phyloP scores from a whole-genome alignment of 192 early-diverging fungal species.

The Dissophora ornata region DNA sequence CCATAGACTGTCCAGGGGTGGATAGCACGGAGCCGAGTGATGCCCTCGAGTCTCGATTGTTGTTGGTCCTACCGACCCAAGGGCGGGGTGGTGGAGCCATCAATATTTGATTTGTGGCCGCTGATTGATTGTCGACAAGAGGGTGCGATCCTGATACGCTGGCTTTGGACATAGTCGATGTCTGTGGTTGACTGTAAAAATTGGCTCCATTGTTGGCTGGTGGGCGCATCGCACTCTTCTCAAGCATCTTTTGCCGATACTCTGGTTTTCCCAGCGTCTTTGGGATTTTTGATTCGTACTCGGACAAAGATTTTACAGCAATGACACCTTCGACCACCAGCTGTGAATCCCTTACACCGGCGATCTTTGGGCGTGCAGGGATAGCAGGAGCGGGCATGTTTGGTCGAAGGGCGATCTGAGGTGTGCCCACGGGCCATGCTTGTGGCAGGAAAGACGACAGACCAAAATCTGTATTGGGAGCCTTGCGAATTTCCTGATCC shows the following conservation, averaged over 20 bases:
- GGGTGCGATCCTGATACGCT: slow-evolving; percentile 35
- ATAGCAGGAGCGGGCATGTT: slow-evolving; percentile 4
- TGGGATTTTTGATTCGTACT: slow-evolving; percentile 50
- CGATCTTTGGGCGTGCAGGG: no score
- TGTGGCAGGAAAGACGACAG: slow-evolving; percentile 23
- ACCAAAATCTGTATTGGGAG: slow-evolving; percentile 50
- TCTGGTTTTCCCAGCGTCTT: slow-evolving; percentile 51
- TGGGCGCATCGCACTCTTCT: slow-evolving; percentile 48
- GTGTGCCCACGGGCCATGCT: slow-evolving; percentile 47
- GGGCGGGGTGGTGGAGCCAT: slow-evolving; percentile 35
- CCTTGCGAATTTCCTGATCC: slow-evolving; percentile 53
- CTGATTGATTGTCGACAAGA: slow-evolving; percentile 21
- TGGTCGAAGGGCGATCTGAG: slow-evolving; percentile 27
- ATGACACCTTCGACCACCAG: no score
- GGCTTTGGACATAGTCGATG: slow-evolving; percentile 7
- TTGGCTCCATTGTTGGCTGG: slow-evolving; percentile 8
- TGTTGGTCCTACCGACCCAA: slow-evolving; percentile 39
- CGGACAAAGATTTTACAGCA: slow-evolving; percentile 47
- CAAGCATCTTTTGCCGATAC: slow-evolving; percentile 41
- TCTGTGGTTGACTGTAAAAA: slow-evolving; percentile 39
- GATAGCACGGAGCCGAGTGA: slow-evolving; percentile 27
- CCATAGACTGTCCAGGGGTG: no score
- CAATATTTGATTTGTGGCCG: slow-evolving; percentile 11
- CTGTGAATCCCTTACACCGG: no score
- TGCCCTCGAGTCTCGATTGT: slow-evolving; percentile 19